These are phyloP conservation scores for Tetrapyrgos nigripes DNA, from an alignment of 1,284 basidiomycete species.

Conservation along the genomic window DNA sequence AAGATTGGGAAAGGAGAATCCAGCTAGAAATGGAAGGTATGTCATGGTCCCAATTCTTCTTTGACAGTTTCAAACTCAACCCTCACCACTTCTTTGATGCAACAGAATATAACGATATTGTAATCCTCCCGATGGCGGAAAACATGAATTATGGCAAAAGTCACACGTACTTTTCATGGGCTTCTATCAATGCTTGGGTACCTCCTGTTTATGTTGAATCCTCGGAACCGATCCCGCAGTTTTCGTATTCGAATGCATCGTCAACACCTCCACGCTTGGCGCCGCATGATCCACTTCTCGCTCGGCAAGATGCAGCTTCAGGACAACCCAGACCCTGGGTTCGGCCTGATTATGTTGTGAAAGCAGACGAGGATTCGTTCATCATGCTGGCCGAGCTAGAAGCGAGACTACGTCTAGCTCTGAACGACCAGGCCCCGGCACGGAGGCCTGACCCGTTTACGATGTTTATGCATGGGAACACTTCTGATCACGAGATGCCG, in stretches of 20 bases:
- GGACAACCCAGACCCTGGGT: slow-evolving; percentile 65
- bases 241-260: slow-evolving; percentile 68
- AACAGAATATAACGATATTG: slow-evolving; percentile 87
- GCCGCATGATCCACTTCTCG: slow-evolving; percentile 66
- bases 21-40: slow-evolving; percentile 91
- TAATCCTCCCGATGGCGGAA: slow-evolving; percentile 85
- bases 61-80: slow-evolving; percentile 2
- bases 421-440: slow-evolving; percentile 50
- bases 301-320: slow-evolving; percentile 56
- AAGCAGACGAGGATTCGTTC: slow-evolving; percentile 95
- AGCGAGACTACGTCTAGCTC: slow-evolving; percentile 78
- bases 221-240: slow-evolving; percentile 47
- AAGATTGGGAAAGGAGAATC: slow-evolving; percentile 81
- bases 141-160: slow-evolving; percentile 95
- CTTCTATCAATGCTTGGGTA: slow-evolving; percentile 90
- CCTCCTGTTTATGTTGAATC: slow-evolving; percentile 70
- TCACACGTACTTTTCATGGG: slow-evolving; percentile 88
- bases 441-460: slow-evolving; percentile 9
- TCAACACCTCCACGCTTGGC: slow-evolving; percentile 62
- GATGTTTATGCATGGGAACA: slow-evolving; percentile 3
- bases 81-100: slow-evolving; percentile 13
- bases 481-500: slow-evolving; percentile 11
- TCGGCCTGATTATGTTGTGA: slow-evolving; percentile 87
- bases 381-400: slow-evolving; percentile 94
- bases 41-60: slow-evolving; percentile 40